Base-by-base conservation (phyloP, 169 alveolate genomes). In the Perkinsus olseni region DNA sequence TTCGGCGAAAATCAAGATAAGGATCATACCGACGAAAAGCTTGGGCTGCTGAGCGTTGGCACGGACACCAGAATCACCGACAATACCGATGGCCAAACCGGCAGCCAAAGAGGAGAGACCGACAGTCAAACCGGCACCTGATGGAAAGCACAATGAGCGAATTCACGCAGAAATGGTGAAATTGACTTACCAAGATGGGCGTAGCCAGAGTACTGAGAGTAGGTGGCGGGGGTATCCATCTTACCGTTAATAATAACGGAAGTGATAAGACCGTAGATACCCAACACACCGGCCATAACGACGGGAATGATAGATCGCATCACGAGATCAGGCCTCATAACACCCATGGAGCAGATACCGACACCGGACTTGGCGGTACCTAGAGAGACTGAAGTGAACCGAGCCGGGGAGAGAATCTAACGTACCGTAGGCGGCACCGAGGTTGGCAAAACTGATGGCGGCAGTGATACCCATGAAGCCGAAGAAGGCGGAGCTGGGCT, bases 41-140 rank as follows among this genome's bases (percentile, higher is more conserved):
- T 99, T 97, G 38, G 99, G 99, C 96, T 99, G 99, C 97, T 99
- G 99, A 8, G 99, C 99, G 95, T 98, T 98, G 40, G 99, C 99
- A 94, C 99, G 98, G 62, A 99, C 99, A 31, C 99, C 99, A 37
- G 99, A 99, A 95, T 99, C 99, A 91, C 99, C 99, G 74, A 99
- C 99, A 51, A 99, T 98, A 82, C 99, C 99, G 93, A 99, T 99
- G 91, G 99, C 99, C 45, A 99, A 95, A 48, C 99, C 99, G 48
- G 99, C 99, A 90, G 99, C 99, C 98, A 92, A 39, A 10, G 95
- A 51, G 48, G 96, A 94, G 82, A 95, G 94, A 36, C 97, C 97
- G n/a, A 94, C 95, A 0, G 96, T 95, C 92, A 93, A 45, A n/a
- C 97, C 97, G 39, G 96, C 97, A 50, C 82, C 82, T 62, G 31